Evolutionary conservation across 345 rosid genomes (phyloP).

Genomic region (Brassica cretica): DNA sequence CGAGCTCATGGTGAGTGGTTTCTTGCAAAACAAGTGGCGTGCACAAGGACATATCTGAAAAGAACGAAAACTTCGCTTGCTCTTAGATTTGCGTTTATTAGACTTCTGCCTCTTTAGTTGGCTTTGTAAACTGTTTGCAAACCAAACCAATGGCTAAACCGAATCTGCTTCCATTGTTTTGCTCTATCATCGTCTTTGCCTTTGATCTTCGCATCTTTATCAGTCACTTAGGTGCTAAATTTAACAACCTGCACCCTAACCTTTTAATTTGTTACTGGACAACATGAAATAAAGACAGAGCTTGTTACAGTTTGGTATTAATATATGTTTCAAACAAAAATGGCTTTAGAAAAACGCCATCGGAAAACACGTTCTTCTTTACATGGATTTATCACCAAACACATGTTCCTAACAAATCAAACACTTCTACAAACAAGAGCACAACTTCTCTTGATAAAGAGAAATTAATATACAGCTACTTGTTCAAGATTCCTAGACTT

Average conservation of each 20-base stretch:
- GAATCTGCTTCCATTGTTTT: background rate
- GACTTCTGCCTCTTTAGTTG: background rate
- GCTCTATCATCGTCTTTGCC: background rate
- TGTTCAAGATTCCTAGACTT: slow-evolving; percentile 22
- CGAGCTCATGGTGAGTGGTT: slow-evolving; percentile 5
- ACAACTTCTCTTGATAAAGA: slow-evolving; percentile 9
- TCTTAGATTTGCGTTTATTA: background rate
- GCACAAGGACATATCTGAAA: background rate
- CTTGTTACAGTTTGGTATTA: background rate
- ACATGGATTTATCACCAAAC: slow-evolving; percentile 36
- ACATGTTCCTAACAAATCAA: slow-evolving; percentile 22
- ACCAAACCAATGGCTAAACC: background rate
- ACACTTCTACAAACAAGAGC: slow-evolving; percentile 16
- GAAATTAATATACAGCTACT: slow-evolving; percentile 30
- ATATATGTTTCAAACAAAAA: slow-evolving; percentile 4
- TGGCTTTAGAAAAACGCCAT: slow-evolving; percentile 14
- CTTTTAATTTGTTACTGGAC: background rate
- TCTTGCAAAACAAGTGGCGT: slow-evolving; percentile 4
- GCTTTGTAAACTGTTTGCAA: background rate
- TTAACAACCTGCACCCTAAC: background rate
- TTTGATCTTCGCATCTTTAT: background rate
- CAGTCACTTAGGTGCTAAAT: background rate
- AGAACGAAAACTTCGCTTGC: background rate
- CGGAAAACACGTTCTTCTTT: background rate
- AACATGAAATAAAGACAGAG: background rate